A percentile compares a stretch with the other conserved stretches of the same genome.
Evolutionary conservation across 148 eudicot species (phyloP).

Genomic region (Diospyros lotus): DNA sequence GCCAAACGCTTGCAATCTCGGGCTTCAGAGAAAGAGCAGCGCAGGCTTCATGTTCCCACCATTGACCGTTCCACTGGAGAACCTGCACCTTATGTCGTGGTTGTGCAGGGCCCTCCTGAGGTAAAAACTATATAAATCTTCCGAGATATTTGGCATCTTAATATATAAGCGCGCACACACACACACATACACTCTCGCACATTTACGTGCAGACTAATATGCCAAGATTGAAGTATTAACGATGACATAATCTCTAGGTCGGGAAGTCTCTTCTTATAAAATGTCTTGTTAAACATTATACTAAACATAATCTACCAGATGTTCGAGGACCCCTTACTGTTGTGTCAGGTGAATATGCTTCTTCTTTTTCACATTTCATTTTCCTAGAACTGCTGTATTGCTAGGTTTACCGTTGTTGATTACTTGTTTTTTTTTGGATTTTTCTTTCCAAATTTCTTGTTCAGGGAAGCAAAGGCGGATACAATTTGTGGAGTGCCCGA

Average conservation of each 20-base stretch:
- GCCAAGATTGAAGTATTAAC: too few species aligned
- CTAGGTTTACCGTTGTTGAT: not conserved
- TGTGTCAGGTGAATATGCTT: slow-evolving; percentile 62
- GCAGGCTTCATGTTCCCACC: slow-evolving; percentile 71
- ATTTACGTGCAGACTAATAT: too few species aligned
- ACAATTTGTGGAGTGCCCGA: slow-evolving; percentile 93
- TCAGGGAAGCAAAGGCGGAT: slow-evolving; percentile 87
- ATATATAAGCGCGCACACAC: too few species aligned
- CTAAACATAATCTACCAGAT: slow-evolving; percentile 83
- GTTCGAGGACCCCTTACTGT: slow-evolving; percentile 84
- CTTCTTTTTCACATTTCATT: not conserved
- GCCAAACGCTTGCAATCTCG: slow-evolving; percentile 71
- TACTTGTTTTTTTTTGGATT: not conserved
- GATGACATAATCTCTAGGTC: slow-evolving; percentile 35
- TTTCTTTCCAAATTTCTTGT: not conserved
- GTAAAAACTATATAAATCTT: slow-evolving; percentile 20
- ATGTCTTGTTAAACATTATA: slow-evolving; percentile 81
- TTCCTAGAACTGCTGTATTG: not conserved
- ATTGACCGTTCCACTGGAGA: slow-evolving; percentile 74
- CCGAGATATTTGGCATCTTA: not conserved
- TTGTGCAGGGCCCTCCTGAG: slow-evolving; percentile 93
- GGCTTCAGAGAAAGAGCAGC: slow-evolving; percentile 82
- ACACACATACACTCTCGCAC: too few species aligned
- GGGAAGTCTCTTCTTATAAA: slow-evolving; percentile 89
- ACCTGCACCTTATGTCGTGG: slow-evolving; percentile 77